phyloP scores from a whole-genome alignment of 148 eudicot genomes.

The Euryodendron excelsum region DNA sequence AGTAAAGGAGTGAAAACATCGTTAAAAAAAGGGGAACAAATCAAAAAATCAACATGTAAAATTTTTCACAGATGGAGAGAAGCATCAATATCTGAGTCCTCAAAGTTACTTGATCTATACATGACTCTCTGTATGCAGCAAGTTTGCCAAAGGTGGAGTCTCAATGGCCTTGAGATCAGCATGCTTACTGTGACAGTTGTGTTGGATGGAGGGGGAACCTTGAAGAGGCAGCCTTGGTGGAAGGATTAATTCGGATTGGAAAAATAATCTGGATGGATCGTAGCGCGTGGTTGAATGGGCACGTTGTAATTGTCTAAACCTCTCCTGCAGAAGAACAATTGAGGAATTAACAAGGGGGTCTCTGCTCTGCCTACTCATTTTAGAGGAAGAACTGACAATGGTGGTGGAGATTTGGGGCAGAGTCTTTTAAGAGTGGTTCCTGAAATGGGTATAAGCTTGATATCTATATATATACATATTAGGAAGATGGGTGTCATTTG shows the following conservation, averaged over 20 bases:
- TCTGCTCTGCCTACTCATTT: conserved; percentile 3
- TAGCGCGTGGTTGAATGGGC: conserved; percentile 4
- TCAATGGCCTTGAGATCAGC: not conserved
- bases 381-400: not conserved
- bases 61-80: conserved; percentile 22
- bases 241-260: conserved; percentile 1
- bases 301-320: conserved; percentile 9
- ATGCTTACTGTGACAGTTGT: too few relatives aligned
- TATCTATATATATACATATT: too few relatives aligned
- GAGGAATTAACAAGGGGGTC: conserved; percentile 9
- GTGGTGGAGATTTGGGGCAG: not conserved
- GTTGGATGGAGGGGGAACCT: not conserved
- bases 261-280: conserved; percentile 11
- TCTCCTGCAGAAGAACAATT: conserved; percentile 23
- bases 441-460: not conserved
- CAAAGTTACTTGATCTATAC: conserved; percentile 10
- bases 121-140: too few relatives aligned
- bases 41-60: too few relatives aligned
- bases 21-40: too few relatives aligned
- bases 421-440: not conserved
- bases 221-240: conserved; percentile 4
- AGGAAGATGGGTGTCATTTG: not conserved
- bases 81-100: conserved; percentile 22
- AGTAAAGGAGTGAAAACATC: too few relatives aligned
- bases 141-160: not conserved